These are phyloP conservation scores for Fusarium sulawesiense DNA, from an alignment of 2,329 filamentous ascomycete species.

Conservation along the genomic window DNA sequence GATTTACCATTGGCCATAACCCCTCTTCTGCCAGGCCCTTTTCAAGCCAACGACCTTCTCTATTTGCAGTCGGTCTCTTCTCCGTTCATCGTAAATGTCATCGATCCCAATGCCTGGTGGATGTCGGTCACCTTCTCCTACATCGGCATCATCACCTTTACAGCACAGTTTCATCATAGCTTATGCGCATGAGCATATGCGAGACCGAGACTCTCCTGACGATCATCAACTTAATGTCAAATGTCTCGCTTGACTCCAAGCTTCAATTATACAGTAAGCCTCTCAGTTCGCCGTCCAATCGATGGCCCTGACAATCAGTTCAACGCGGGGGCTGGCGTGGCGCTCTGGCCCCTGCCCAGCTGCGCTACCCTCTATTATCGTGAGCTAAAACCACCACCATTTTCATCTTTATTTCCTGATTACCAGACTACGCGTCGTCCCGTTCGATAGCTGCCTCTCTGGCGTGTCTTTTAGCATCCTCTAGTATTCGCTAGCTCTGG, in stretches of 20 bases:
- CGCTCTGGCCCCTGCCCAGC: constrained; percentile 34
- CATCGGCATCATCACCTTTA: constrained; percentile 7
- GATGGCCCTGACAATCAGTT: neutral
- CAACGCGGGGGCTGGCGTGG: constrained; percentile 17
- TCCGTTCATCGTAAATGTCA: neutral
- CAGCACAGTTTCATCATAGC: constrained; percentile 1
- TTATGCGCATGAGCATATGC: neutral
- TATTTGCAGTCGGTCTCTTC: neutral
- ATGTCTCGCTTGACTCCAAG: constrained; percentile 26
- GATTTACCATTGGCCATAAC: constrained; percentile 12
- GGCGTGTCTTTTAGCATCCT: constrained; percentile 15
- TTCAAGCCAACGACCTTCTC: neutral
- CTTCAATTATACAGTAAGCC: constrained; percentile 1
- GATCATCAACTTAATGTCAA: constrained; percentile 22
- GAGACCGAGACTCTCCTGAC: constrained; percentile 27
- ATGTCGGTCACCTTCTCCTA: neutral
- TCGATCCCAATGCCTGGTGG: neutral
- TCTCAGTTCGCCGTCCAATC: constrained; percentile 18
- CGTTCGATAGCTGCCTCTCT: constrained; percentile 27
- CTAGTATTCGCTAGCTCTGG: constrained; percentile 10
- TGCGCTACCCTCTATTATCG: constrained; percentile 22
- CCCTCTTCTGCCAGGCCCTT: constrained; percentile 10
- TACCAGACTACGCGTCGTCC: constrained; percentile 29
- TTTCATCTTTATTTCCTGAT: constrained; percentile 19
- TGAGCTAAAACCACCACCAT: constrained; percentile 16